Evolutionary conservation across 1,284 basidiomycete genomes (phyloP), one percentile per base, ranked within the genome.

Genomic region (Mycena citricolor): DNA sequence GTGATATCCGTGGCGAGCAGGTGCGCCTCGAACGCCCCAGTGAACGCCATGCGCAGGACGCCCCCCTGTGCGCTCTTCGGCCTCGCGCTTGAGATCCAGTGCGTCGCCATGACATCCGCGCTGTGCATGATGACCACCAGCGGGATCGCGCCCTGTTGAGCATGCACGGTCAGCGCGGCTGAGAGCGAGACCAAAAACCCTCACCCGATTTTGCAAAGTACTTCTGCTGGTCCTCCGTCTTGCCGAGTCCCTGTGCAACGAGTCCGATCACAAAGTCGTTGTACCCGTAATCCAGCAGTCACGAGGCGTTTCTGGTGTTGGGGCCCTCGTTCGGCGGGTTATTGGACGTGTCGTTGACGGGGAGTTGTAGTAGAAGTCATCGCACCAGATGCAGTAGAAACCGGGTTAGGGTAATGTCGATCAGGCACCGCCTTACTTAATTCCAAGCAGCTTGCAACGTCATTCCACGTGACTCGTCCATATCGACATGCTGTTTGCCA

Each of bases 41-140:
- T 62, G 44, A 86, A 68, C 0, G 79, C 73, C 54, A 80, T 55
- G 32, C 64, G 63, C 32, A 77, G 54, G 1, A 44, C 54, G 10
- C 63, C 60, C 1, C 70, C 65, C 0, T 61, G 67, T 3, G 58
- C 48, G n/a, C 0, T 54, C 55, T 26, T 85, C 81, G 20, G 82
- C 70, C 46, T 83, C 76, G 19, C 62, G 58, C 66, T 86, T 84
- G 25, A 90, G 68, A 16, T 64, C 54, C 19, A 90, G 66, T 5
- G 60, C 2, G 77, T 73, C 0, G 80, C 78, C 54, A 90, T 89
- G 41, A 79, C 68, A 58, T 90, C 84, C 1, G 82, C 83, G 47
- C 68, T 78, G 44, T 79, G 57, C 0, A 78, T 79, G 1, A 71
- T 62, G 4, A 88, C 64, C 2, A 89, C 79, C 2, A 69, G 54